Percentiles rank a stretch among this genome's conserved stretches.
phyloP scores from a whole-genome alignment of 345 rosid species.

The Mercurialis annua region DNA sequence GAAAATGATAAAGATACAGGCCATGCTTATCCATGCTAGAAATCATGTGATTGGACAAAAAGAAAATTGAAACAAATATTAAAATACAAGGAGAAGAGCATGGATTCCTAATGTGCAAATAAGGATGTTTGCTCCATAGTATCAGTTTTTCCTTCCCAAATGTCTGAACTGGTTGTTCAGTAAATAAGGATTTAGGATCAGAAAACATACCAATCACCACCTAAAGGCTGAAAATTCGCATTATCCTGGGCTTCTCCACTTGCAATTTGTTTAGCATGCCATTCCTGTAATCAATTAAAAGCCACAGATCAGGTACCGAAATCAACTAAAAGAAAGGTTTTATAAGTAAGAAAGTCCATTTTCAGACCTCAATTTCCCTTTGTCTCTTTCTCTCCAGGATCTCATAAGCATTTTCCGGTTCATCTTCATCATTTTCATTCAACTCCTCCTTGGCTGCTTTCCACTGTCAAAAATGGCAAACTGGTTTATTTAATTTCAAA shows the following conservation, averaged over 20 bases:
- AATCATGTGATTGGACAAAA: neutral
- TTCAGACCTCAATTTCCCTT: slow-evolving; percentile 69
- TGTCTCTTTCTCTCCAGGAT: slow-evolving; percentile 69
- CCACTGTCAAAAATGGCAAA: slow-evolving; percentile 51
- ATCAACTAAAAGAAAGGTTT: slow-evolving; percentile 1
- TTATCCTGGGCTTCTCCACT: slow-evolving; percentile 93
- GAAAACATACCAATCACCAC: slow-evolving; percentile 79
- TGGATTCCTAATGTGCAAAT: neutral
- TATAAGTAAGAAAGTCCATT: slow-evolving; percentile 2
- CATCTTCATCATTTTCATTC: slow-evolving; percentile 73
- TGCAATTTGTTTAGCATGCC: slow-evolving; percentile 81
- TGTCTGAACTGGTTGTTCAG: neutral
- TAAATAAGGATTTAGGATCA: neutral
- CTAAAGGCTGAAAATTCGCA: slow-evolving; percentile 95
- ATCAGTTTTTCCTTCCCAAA: neutral
- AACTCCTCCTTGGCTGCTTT: slow-evolving; percentile 98
- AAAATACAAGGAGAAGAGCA: neutral
- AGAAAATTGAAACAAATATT: neutral
- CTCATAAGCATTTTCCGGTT: slow-evolving; percentile 60
- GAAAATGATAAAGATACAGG: too few species aligned
- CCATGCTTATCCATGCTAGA: too few species aligned
- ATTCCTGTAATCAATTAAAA: slow-evolving; percentile 47
- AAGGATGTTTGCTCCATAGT: neutral
- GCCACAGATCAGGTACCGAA: slow-evolving; percentile 11
- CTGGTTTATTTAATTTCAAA: neutral